Evolutionary conservation across 106 monocot species (phyloP).

Genomic region (Dendrobium chrysotoxum): DNA sequence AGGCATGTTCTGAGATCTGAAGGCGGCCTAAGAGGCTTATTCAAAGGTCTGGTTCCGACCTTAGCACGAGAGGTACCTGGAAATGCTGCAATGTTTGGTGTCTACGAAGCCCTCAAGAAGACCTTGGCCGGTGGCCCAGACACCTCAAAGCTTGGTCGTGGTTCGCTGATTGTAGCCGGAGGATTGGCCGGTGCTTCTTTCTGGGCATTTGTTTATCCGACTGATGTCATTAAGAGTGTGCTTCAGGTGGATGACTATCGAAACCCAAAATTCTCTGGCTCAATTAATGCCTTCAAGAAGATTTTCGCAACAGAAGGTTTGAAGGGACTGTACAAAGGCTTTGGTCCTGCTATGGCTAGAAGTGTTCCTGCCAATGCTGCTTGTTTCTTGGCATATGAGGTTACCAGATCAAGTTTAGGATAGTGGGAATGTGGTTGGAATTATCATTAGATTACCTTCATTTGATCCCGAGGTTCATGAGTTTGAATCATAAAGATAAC

Average conservation of each 20-base stretch:
- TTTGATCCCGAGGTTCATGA: not conserved
- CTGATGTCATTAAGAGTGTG: constrained; percentile 89
- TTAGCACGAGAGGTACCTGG: constrained; percentile 80
- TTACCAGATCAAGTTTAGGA: constrained; percentile 60
- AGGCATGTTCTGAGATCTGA: constrained; percentile 73
- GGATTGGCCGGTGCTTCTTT: constrained; percentile 77
- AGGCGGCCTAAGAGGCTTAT: constrained; percentile 69
- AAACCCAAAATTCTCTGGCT: constrained; percentile 74
- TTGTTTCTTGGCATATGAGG: constrained; percentile 90
- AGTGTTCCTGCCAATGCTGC: constrained; percentile 89
- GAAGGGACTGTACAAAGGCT: constrained; percentile 91
- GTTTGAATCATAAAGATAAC: not conserved
- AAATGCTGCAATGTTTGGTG: constrained; percentile 88
- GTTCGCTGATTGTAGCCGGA: constrained; percentile 67
- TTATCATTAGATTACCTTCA: not conserved
- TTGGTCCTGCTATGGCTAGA: constrained; percentile 91
- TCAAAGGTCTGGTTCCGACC: constrained; percentile 77
- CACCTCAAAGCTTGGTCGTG: constrained; percentile 66
- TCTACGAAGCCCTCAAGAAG: constrained; percentile 77
- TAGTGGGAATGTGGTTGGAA: constrained; percentile 14
- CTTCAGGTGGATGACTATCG: constrained; percentile 78
- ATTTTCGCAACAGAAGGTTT: constrained; percentile 70
- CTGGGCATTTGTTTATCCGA: constrained; percentile 74
- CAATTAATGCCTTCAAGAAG: constrained; percentile 69
- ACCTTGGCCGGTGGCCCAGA: constrained; percentile 57